These are phyloP conservation scores for Neurospora tetrasperma DNA, from an alignment of 495 filamentous ascomycete species.

Conservation along the genomic window DNA sequence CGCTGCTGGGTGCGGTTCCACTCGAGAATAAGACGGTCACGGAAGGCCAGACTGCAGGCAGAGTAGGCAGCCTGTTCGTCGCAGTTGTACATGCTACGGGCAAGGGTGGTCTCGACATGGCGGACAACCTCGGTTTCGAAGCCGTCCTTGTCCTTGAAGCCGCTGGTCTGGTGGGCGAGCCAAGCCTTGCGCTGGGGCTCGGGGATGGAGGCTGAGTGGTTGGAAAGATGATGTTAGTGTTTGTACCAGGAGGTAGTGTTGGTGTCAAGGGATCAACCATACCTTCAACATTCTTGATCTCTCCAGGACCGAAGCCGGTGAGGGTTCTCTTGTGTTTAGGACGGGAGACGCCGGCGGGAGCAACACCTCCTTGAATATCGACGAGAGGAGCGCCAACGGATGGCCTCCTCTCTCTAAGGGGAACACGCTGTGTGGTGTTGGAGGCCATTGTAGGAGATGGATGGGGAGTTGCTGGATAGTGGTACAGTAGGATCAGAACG, in stretches of 20 bases:
- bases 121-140: conserved; percentile 73
- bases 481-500: neutral
- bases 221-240: conserved; percentile 9
- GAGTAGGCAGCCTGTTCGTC: conserved; percentile 91
- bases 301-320: conserved; percentile 78
- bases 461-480: neutral
- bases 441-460: neutral
- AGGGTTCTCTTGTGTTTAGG: conserved; percentile 94
- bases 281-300: conserved; percentile 91
- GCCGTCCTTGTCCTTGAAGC: conserved; percentile 61
- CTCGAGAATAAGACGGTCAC: conserved; percentile 84
- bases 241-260: neutral
- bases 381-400: conserved; percentile 73
- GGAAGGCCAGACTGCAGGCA: conserved; percentile 79
- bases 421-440: conserved; percentile 20
- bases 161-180: conserved; percentile 61
- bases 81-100: conserved; percentile 95
- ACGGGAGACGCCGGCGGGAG: conserved; percentile 55
- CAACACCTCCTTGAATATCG: conserved; percentile 71
- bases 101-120: conserved; percentile 93
- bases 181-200: conserved; percentile 82
- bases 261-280: conserved; percentile 9
- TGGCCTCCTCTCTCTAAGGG: conserved; percentile 48
- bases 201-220: conserved; percentile 55
- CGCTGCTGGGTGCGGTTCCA: conserved; percentile 98